Evolutionary conservation across 495 filamentous ascomycete genomes (phyloP), one percentile per base, ranked within the genome.

Genomic region (Tuber microsphaerosporum): DNA sequence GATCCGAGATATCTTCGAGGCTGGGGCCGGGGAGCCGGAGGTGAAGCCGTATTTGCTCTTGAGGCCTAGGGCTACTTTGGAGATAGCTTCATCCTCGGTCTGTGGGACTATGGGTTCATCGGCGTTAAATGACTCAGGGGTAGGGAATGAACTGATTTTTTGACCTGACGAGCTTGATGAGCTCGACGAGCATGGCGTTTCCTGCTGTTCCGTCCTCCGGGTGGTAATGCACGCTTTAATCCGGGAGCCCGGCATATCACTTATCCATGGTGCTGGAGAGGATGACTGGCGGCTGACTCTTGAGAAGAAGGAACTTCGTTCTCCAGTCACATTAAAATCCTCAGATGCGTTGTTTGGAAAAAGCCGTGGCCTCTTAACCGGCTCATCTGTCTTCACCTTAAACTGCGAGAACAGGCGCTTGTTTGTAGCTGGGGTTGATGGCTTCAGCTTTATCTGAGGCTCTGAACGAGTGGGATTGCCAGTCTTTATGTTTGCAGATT

Each of bases 281-380:
- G 39, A 68, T n/a, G 48, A 69, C 37, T 73, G 22, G n/a, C 46
- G 45, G 56, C 45, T 74, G 61, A 74, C 48, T 20, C 71, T 74
- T 39, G 74, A 69, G 61, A 82, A 82, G 51, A 81, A 82, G 37
- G 76, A 65, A 42, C 76, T 77, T 7, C 76, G 76, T 71, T 82
- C 80, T 26, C 71, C 77, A 1, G 80, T 75, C 14, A 71, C 71
- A 48, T 69, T 74, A n/a, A 80, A 65, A 65, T 79, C 73, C 56
- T 74, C 80, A 12, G 34, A n/a, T 14, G n/a, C 56, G 7, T 65
- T 65, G 16, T 71, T 71, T 1, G 69, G 56, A 46, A 73, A 56
- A 39, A 72, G 73, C 26, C 77, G 48, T 20, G 78, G 61, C 79
- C 73, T 78, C 39, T 76, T 77, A 12, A 45, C n/a, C 8, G 78